Evolutionary conservation across 768 basidiomycete species (phyloP), one percentile per base, ranked within the genome.

Genomic region (Leccinum aurantiacum): DNA sequence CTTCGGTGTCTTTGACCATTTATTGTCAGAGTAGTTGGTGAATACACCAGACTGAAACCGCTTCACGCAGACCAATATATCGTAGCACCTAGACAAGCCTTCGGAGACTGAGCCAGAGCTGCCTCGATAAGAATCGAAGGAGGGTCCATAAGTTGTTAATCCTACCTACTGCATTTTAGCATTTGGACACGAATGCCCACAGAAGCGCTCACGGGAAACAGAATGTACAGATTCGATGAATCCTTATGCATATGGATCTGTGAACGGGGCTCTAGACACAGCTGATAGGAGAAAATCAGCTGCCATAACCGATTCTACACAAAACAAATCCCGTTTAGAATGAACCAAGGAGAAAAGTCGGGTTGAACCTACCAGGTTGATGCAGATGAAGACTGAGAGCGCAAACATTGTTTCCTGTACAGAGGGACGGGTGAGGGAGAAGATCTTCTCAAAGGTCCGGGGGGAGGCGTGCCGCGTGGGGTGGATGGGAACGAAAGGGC

Each of bases 341-440:
- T 10, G 1, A 0, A 27, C 2, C 33, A 44, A 15, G 19, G 6
- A 27, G 17, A 19, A 41, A 53, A 54, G 5, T 17, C n/a, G 6
- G 14, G 11, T 8, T 47, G 4, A 3, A 62, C 73, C 2, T 17
- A 74, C 74, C 41, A 75, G 24, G 61, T 78, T 75, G 13, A 77
- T 68, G 58, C 71, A 74, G 53, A 76, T 72, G 46, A 68, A 72
- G 58, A 78, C 19, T 55, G 15, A n/a, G 71, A 31, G 60, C 67
- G 57, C 76, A 77, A 8, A 69, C 70, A 19, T 37, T 53, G 58
- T 7, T 54, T 29, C 14, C 59, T 56, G 14, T 73, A 75, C 13
- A 75, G 71, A 11, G 74, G 73, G 8, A 76, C 68, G 0, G 76
- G 70, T 5, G 76, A 76, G 29, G 78, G 71, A 5, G 75, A 38